Evolutionary conservation across 805 yeast species (phyloP), one percentile per base, ranked within the genome.

Genomic region (Saturnispora sanitii): DNA sequence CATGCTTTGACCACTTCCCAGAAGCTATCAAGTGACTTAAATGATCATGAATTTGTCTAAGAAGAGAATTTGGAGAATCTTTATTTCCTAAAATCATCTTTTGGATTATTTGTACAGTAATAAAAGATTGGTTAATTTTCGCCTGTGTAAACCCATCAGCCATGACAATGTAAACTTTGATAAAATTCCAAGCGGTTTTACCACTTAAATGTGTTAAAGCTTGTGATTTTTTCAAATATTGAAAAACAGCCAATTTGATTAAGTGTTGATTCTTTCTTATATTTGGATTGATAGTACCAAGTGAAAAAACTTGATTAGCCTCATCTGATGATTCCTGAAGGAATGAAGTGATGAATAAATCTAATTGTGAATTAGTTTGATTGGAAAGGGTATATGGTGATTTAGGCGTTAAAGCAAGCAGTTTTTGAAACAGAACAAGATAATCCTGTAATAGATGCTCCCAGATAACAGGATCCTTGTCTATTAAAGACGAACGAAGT

Each of bases 391-490:
- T 63, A 12, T 52, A 43, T 13, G 42, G 44, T 4, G 43, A 22
- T 4, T 20, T 5, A 6, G 45, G 44, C 15, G 37, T 8, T 5
- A 60, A 35, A 9, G 49, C 44, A 26, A 72, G 56, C 31, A 82
- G 55, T 43, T 64, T 71, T 42, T 70, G 64, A 49, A 77, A 69
- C 17, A 75, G 62, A 15, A 53, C 56, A 41, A 81, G 73, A 56
- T 80, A 82, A 3, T 73, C 73, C 48, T 79, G 84, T 15, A 82
- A 58, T 17, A 80, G 59, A 55, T 81, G 86, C 4, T 73, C 80
- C 87, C 90, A 82, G 7, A 82, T 82, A 18, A 82, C 87, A 0
- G 94, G 94, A 54, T 82, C 94, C 45, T 75, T 82, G 53, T 82
- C 92, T 6, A 80, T 78, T 54, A 82, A 62, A n/a, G 85, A 76